These are phyloP conservation scores for Cyclostephanos tholiformis DNA, from an alignment of 108 stramenopile species.

Conservation along the genomic window DNA sequence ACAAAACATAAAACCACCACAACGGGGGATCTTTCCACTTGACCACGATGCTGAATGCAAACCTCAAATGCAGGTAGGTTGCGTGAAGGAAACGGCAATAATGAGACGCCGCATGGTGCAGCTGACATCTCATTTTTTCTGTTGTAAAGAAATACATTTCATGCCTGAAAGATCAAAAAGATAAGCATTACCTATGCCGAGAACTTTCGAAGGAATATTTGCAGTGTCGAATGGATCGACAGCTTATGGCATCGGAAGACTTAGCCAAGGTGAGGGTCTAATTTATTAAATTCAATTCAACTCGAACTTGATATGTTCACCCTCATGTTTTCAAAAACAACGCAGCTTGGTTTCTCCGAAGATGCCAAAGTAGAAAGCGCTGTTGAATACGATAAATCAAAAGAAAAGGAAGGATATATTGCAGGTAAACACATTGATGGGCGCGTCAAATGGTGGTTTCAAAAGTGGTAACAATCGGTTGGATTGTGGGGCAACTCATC, in stretches of 20 bases:
- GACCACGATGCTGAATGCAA: conserved; percentile 88
- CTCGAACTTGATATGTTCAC: neutral
- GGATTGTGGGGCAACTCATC: neutral
- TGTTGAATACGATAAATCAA: conserved; percentile 78
- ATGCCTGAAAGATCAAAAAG: conserved; percentile 77
- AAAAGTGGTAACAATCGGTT: conserved; percentile 26
- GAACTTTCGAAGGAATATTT: conserved; percentile 81
- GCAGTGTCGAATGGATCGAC: conserved; percentile 86
- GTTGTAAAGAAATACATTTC: conserved; percentile 55
- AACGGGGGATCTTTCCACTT: conserved; percentile 90
- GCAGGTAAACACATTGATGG: conserved; percentile 87
- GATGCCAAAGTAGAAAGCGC: conserved; percentile 69
- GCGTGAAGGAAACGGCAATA: neutral
- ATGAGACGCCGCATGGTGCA: neutral
- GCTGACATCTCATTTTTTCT: conserved; percentile 6
- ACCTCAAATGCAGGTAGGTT: conserved; percentile 58
- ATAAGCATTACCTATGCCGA: conserved; percentile 85
- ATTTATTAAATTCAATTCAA: neutral
- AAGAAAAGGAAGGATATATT: conserved; percentile 84
- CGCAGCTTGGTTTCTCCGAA: conserved; percentile 67
- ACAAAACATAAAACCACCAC: conserved; percentile 82
- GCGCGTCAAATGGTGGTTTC: conserved; percentile 78
- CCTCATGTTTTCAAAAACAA: neutral
- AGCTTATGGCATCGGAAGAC: conserved; percentile 85
- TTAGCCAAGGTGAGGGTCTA: conserved; percentile 56